phyloP scores from a whole-genome alignment of 306 rosid genomes.

The Notholithocarpus densiflorus region DNA sequence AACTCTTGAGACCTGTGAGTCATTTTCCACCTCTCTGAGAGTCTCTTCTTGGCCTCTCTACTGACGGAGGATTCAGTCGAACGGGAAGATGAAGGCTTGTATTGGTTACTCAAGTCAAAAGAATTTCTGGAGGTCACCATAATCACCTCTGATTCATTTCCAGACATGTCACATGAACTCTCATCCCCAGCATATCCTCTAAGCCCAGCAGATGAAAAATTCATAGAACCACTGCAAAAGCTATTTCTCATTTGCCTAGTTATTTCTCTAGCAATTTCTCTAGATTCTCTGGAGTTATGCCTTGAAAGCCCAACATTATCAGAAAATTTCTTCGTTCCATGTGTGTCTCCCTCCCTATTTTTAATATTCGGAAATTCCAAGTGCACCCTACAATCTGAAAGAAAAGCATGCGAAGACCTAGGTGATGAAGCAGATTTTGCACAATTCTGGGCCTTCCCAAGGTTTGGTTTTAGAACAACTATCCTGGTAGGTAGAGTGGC shows the following conservation, averaged over 20 bases:
- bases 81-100: constrained; percentile 48
- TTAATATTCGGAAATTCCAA: constrained; percentile 38
- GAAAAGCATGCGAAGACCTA: constrained; percentile 54
- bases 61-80: constrained; percentile 66
- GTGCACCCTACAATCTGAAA: constrained; percentile 44
- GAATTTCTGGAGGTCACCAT: constrained; percentile 41
- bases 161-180: constrained; percentile 63
- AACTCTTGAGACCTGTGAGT: constrained; percentile 57
- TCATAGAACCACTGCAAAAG: constrained; percentile 30
- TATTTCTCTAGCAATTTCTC: constrained; percentile 74
- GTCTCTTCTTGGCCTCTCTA: constrained; percentile 92
- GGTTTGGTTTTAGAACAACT: constrained; percentile 87
- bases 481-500: constrained; percentile 64
- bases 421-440: constrained; percentile 42
- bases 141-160: constrained; percentile 51
- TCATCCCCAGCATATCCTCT: constrained; percentile 66
- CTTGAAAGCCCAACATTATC: constrained; percentile 38
- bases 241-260: constrained; percentile 70
- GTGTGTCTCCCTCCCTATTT: constrained; percentile 41
- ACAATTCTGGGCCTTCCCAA: constrained; percentile 59
- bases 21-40: constrained; percentile 87
- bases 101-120: constrained; percentile 32
- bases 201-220: constrained; percentile 46
- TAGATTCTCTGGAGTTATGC: constrained; percentile 65
- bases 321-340: constrained; percentile 34